Conservation (phyloP, 2,329 filamentous ascomycete genomes). For the Tricladium varicosporioides region DNA sequence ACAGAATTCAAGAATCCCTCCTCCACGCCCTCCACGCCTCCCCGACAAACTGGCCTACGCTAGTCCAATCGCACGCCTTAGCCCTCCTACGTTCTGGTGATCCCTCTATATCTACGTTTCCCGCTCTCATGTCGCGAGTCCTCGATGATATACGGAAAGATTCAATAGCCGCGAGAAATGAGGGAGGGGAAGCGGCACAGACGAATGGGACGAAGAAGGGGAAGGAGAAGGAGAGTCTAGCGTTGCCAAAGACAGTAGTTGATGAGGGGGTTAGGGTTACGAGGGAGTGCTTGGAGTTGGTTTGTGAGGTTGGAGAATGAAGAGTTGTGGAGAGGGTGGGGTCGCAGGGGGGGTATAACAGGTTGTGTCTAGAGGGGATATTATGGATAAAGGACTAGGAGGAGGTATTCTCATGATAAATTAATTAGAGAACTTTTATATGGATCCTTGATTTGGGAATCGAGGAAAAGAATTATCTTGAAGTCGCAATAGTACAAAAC, state of each 20-base stretch:
- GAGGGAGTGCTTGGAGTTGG: constrained; percentile 53
- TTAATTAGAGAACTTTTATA: too few species aligned
- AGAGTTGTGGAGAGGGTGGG: not conserved
- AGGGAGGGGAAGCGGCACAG: constrained; percentile 13
- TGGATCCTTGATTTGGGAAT: too few species aligned
- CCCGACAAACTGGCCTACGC: constrained; percentile 60
- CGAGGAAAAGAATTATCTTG: too few species aligned
- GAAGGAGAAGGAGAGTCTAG: constrained; percentile 40
- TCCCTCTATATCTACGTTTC: constrained; percentile 50
- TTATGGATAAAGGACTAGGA: too few species aligned
- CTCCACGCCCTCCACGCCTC: constrained; percentile 61
- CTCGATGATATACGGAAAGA: constrained; percentile 53
- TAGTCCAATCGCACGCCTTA: constrained; percentile 58
- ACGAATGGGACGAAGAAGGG: constrained; percentile 13
- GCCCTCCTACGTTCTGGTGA: constrained; percentile 59
- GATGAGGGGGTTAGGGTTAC: constrained; percentile 61
- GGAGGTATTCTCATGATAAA: too few species aligned
- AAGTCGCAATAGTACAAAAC: not conserved
- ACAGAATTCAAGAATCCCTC: constrained; percentile 62
- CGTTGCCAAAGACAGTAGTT: constrained; percentile 57
- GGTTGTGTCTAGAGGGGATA: too few species aligned
- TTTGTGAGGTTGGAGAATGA: constrained; percentile 31
- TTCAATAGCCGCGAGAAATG: constrained; percentile 6
- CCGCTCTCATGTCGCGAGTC: constrained; percentile 57
- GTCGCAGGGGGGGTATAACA: constrained; percentile 1